Evolutionary conservation across 1,284 basidiomycete species (phyloP), one percentile per base, ranked within the genome.

Genomic region (Prillingera fragicola): DNA sequence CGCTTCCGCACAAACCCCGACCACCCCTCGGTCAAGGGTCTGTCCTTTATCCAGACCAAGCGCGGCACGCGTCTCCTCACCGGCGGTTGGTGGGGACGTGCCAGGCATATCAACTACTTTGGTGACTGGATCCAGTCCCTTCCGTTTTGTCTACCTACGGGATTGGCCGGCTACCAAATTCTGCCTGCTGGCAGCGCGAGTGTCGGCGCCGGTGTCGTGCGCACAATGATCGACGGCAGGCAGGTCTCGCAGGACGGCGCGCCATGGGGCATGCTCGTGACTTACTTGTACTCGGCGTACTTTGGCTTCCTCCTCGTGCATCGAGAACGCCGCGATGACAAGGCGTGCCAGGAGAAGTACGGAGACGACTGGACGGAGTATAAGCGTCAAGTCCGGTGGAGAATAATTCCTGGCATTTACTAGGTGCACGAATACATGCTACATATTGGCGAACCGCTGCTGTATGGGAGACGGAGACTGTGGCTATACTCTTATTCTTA

Each of bases 81-180:
- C 7, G 41, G 41, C 27, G 41, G 41, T 3, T 43, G 41, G 41
- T 43, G 41, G 41, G 41, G 41, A 12, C 26, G 24, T 3, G 18
- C 41, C n/a, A 33, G 41, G 8, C 41, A 37, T 28, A 43, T 43
- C 41, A 43, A 43, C 41, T 43, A 43, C 27, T 36, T 43, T n/a
- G 41, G 41, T 12, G 41, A 43, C 34, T 43, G 41, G 41, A 29
- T 43, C n/a, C 41, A 43, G 27, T 36, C 41, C 3, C 28, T 43
- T 8, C 41, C 41, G 3, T 43, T 43, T 24, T 43, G 41, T 15
- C 34, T 43, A 8, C 41, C 41, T 8, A 43, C 41, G 1, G 42
- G 29, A 5, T 1, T 44, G 4, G 42, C 42, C 3, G 42, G 42
- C 1, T 44, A 44, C 25, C 19, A 23, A 1, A 44, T 44, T 19